phyloP scores from a whole-genome alignment of 2,329 filamentous ascomycete species.

The Epichloe sp. region DNA sequence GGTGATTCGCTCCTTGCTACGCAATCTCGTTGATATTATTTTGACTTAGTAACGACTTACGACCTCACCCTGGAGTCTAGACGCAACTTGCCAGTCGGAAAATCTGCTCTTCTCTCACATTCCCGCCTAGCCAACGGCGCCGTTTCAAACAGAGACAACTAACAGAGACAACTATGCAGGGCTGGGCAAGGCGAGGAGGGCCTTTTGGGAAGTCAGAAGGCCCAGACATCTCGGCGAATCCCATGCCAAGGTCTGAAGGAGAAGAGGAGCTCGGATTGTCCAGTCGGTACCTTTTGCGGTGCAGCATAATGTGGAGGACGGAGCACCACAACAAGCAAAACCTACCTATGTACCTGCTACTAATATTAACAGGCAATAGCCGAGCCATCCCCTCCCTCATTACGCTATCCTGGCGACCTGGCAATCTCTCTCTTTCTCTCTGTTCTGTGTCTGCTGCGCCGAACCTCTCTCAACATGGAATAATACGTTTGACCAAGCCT shows the following conservation, averaged over 20 bases:
- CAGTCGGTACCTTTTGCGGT: conserved; percentile 6
- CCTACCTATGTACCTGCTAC: neutral
- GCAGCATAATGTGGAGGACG: neutral
- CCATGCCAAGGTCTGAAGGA: neutral
- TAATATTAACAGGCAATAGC: neutral
- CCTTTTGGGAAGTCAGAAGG: neutral
- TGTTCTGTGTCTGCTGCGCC: conserved; percentile 1
- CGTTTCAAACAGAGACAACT: neutral
- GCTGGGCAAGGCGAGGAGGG: no score
- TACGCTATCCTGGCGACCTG: neutral
- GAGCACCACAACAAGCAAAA: conserved; percentile 3
- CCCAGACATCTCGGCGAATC: neutral
- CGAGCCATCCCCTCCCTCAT: conserved; percentile 2
- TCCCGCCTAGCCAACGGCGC: neutral
- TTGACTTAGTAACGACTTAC: neutral
- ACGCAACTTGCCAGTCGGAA: neutral
- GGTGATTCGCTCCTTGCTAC: neutral
- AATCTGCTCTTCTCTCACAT: neutral
- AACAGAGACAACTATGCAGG: neutral
- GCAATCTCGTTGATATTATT: neutral
- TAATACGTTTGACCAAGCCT: conserved; percentile 6
- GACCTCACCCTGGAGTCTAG: neutral
- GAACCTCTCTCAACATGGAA: conserved; percentile 2
- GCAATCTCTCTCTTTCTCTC: neutral
- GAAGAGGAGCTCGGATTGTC: neutral